Base-by-base conservation (phyloP, 2,329 filamentous ascomycete species). In the Trichophyton mentagrophytes region DNA sequence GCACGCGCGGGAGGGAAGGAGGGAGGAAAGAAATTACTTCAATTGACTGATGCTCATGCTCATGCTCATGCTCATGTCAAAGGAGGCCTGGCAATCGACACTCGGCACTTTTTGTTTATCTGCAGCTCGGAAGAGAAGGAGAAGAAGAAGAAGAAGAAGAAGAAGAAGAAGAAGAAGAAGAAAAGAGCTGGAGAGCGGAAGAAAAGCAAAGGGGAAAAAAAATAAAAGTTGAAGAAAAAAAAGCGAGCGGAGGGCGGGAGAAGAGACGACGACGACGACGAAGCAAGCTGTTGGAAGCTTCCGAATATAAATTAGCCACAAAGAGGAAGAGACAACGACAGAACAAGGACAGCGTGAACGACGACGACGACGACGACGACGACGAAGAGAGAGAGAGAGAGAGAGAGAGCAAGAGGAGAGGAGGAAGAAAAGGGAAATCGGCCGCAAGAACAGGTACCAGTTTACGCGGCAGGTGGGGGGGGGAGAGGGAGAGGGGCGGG, bases 351-450 rank as follows among this genome's bases (percentile, higher is more conserved):
- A 36, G n/a, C 42, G 40, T 38, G 30, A 61, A 44, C 49, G 55
- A 36, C 44, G 44, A 60, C n/a, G 6, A n/a, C 2, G 22, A 58
- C n/a, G n/a, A n/a, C n/a, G n/a, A n/a, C n/a, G n/a, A n/a, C n/a
- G n/a, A n/a, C n/a, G n/a, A n/a, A n/a, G 20, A n/a, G 38, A 47
- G 22, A 33, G 30, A 6, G 8, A 38, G 11, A 13, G 33, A 38
- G 17, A 46, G 42, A 25, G 33, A 61, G 46, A 56, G 33, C 53
- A 60, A 55, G 59, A 11, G 33, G 13, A 53, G 46, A 22, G 59
- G 46, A 58, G 46, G 58, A 64, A 53, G 55, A 65, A 61, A 61
- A 60, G 62, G 63, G 42, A 59, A 62, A 46, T 30, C 60, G 57
- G 59, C 51, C 44, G n/a, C 44, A 47, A 20, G n/a, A 47, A 27